phyloP scores from a whole-genome alignment of 768 basidiomycete genomes.

The Stropharia rugosoannulata region DNA sequence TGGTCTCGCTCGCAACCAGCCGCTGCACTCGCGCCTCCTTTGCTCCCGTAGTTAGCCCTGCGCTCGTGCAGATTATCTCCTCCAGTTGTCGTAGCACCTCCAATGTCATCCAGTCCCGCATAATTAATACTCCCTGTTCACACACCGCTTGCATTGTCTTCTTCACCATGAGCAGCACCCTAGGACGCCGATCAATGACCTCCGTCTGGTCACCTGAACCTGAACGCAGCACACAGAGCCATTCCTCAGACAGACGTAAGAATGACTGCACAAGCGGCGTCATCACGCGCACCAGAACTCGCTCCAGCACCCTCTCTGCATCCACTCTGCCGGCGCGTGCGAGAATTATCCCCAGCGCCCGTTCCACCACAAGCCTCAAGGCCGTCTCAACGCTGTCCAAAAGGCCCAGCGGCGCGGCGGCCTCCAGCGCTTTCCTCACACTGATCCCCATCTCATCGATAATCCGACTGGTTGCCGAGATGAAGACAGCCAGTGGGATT shows the following conservation, averaged over 20 bases:
- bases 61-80: constrained; percentile 19
- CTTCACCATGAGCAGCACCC: constrained; percentile 16
- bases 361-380: neutral
- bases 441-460: constrained; percentile 24
- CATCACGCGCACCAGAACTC: neutral
- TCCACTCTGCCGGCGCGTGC: too few species aligned
- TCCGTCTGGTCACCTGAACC: constrained; percentile 5
- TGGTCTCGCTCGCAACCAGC: constrained; percentile 45
- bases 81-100: constrained; percentile 38
- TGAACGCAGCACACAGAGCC: constrained; percentile 8
- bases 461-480: constrained; percentile 27
- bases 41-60: neutral
- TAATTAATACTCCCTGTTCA: constrained; percentile 6
- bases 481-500: constrained; percentile 22
- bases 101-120: constrained; percentile 31
- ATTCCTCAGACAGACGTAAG: constrained; percentile 20
- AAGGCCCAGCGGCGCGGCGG: constrained; percentile 7
- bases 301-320: neutral
- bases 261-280: constrained; percentile 16
- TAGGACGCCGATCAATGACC: constrained; percentile 14
- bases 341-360: neutral
- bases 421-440: constrained; percentile 6
- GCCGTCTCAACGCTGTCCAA: constrained; percentile 16
- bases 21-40: constrained; percentile 27
- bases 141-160: neutral